Base-by-base conservation (phyloP, 164 flowering plant species). In the Paratinospora sagittata region DNA sequence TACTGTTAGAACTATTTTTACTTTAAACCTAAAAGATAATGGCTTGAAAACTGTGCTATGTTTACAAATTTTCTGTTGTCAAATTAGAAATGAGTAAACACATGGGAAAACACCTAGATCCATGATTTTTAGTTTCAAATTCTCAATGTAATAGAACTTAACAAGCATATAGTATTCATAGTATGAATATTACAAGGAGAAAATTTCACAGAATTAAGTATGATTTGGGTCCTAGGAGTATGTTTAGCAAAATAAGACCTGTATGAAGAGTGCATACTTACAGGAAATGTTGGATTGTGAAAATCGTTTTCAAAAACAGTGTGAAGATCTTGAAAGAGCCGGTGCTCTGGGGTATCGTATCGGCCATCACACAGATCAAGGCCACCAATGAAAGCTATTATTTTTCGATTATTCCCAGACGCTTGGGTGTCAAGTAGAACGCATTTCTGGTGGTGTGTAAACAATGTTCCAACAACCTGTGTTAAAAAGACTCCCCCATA, bases 361-460 rank as follows among this genome's bases (percentile, higher is more conserved):
- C 97, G 81, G 8, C 97, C 97, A 75, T 91, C 94, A 76, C 97
- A 91, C 30, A 91, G 78, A 85, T 91, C 97, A 49, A 91, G 79
- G 43, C 94, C 94, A 36, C 97, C 97, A 24, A 89, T 78, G 67
- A 89, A 91, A 47, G 97, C 88, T 65, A 87, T 85, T 52, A 91
- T 78, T 77, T 91, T 89, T 73, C 91, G 73, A 55, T 85, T 85
- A 78, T 86, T 89, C 65, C 89, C 94, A 62, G 75, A 34, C 49
- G 87, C 89, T 74, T 84, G 89, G 41, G 90, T 83, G 78, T 91
- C 97, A 47, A 91, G 78, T 75, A 91, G 74, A 80, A 91, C 85
- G 73, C 94, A 89, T 73, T 91, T 91, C 80, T 91, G 97, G 73
- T 91, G 97, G 78, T 91, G 97, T 0, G 97, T 85, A 83, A 88